phyloP scores from a whole-genome alignment of 106 monocot species.

The Iris macrosiphon region DNA sequence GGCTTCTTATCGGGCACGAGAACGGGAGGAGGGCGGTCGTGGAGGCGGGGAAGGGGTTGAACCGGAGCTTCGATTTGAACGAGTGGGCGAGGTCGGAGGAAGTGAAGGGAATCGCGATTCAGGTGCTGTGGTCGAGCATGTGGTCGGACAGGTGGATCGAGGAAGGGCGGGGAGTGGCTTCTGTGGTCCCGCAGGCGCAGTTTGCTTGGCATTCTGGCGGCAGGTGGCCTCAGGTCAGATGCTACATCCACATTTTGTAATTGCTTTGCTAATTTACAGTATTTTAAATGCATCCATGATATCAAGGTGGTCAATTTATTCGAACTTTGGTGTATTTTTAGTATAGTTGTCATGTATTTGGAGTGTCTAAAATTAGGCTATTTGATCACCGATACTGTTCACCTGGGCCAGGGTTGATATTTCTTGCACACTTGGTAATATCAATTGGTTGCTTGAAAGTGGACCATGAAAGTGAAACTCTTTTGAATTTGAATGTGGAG shows the following conservation, averaged over 20 bases:
- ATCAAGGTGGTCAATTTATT: neutral
- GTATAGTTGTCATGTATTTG: too few species aligned
- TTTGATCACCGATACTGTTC: too few species aligned
- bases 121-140: slow-evolving; percentile 69
- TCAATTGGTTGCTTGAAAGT: too few species aligned
- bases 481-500: too few species aligned
- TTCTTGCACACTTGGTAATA: too few species aligned
- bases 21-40: slow-evolving; percentile 24
- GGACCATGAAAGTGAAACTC: too few species aligned
- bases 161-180: slow-evolving; percentile 38
- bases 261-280: too few species aligned
- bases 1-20: slow-evolving; percentile 32
- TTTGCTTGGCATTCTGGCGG: slow-evolving; percentile 75
- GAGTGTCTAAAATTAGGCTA: too few species aligned
- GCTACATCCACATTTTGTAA: too few species aligned
- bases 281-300: neutral
- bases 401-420: too few species aligned
- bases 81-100: slow-evolving; percentile 50
- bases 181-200: slow-evolving; percentile 32
- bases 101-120: slow-evolving; percentile 41
- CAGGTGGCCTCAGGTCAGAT: slow-evolving; percentile 92
- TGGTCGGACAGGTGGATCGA: slow-evolving; percentile 91
- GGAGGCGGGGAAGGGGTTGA: slow-evolving; percentile 45
- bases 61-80: slow-evolving; percentile 62
- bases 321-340: too few species aligned